Evolutionary conservation across 83 land plant genomes (phyloP).

Genomic region (Larix sibirica): DNA sequence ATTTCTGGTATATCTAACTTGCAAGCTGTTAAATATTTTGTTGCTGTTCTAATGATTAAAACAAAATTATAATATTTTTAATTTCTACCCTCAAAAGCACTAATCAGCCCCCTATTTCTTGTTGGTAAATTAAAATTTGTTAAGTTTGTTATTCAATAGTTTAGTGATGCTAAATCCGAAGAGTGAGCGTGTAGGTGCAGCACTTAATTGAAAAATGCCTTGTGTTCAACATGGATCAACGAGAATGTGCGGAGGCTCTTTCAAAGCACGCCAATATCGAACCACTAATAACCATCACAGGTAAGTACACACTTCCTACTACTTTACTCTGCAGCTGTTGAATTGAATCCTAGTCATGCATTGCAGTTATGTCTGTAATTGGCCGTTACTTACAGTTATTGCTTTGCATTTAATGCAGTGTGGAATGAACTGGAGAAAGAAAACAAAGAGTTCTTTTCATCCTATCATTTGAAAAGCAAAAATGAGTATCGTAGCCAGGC

Average conservation of each 20-base stretch:
- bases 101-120: no score
- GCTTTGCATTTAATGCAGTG: background rate
- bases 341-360: background rate
- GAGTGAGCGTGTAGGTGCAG: slow-evolving; percentile 41
- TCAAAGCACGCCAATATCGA: slow-evolving; percentile 59
- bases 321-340: background rate
- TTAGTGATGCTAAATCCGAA: no score
- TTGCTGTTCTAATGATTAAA: no score
- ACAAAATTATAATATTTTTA: no score
- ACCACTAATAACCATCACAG: slow-evolving; percentile 59
- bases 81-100: no score
- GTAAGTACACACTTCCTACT: slow-evolving; percentile 14
- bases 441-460: slow-evolving; percentile 12
- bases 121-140: no score
- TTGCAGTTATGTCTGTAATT: background rate
- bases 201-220: slow-evolving; percentile 67
- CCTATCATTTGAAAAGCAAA: background rate
- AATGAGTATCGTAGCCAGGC: background rate
- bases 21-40: no score
- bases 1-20: no score
- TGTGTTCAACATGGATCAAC: slow-evolving; percentile 51
- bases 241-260: slow-evolving; percentile 61
- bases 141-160: no score
- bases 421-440: slow-evolving; percentile 17
- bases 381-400: background rate